Percentiles rank a stretch among this genome's conserved stretches.
phyloP scores from a whole-genome alignment of 148 eudicot species.

The Tetragonia tetragonoides region DNA sequence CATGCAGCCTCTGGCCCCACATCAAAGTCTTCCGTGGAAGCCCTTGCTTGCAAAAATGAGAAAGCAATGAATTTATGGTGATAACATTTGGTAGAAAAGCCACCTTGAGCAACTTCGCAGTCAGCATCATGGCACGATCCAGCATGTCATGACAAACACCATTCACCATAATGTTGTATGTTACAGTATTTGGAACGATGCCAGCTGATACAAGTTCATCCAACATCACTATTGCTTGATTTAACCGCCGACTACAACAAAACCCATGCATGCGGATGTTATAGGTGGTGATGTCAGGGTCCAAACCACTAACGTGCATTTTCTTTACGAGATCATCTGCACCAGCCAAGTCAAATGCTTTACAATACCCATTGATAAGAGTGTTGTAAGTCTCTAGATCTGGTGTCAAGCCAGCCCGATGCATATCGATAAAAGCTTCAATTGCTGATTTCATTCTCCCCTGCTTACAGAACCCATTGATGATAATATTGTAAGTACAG shows the following conservation, averaged over 20 bases:
- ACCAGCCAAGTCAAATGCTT: constrained; percentile 58
- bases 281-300: constrained; percentile 79
- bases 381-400: constrained; percentile 89
- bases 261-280: constrained; percentile 76
- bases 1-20: constrained; percentile 75
- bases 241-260: constrained; percentile 56
- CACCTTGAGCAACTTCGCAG: constrained; percentile 85
- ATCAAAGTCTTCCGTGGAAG: constrained; percentile 63
- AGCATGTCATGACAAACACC: constrained; percentile 72
- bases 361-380: constrained; percentile 81
- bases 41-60: constrained; percentile 83
- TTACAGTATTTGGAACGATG: constrained; percentile 72
- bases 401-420: constrained; percentile 52
- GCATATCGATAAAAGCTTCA: constrained; percentile 61
- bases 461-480: constrained; percentile 70
- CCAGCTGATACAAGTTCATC: constrained; percentile 78
- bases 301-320: constrained; percentile 62
- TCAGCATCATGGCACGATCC: constrained; percentile 72
- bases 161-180: constrained; percentile 84
- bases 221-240: constrained; percentile 62
- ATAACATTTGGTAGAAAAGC: constrained; percentile 78
- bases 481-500: constrained; percentile 70
- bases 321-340: constrained; percentile 51
- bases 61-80: constrained; percentile 71
- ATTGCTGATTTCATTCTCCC: constrained; percentile 80